Base-by-base conservation (phyloP, 192 early-diverging fungal species). In the Podila epigama region DNA sequence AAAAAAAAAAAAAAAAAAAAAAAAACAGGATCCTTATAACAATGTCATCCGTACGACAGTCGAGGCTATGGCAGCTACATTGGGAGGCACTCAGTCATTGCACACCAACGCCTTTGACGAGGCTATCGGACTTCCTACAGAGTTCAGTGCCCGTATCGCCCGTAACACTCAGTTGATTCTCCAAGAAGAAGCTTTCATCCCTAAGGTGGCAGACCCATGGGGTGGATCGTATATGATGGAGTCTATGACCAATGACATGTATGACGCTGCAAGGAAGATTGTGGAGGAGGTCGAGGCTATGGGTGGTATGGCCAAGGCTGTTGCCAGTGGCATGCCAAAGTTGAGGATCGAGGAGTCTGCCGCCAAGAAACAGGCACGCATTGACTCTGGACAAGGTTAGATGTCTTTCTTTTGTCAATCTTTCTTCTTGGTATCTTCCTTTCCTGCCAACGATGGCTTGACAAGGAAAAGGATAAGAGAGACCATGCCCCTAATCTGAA, bases 211-310 rank as follows among this genome's bases (percentile, higher is more conserved):
- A 28, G 94, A 96, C 63, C 94, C 94, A 2, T 96, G 94, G 94
- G 94, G 91, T 5, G 94, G 94, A 27, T 93, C 92, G 20, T 96
- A 94, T 78, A 92, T 96, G 91, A 96, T 96, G 94, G 94, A 96
- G 85, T 89, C 89, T 4, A 82, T 96, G 82, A 96, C 94, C 33
- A 88, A 92, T 58, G 87, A 92, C 37, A 83, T 96, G 60, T 94
- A 89, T 80, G 85, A 91, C 31, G 67, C 77, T 0, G 92, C 94
- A 2, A 78, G 81, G 41, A 81, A 79, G 41, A 88, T 93, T 58
- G 89, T 96, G 54, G 82, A 91, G 22, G 94, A 96, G 73, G 85
- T 92, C 11, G 94, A 96, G 83, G 73, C 63, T 16, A 88, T 95
- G 87, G 94, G 94, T 36, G 94, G 94, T 32, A 96, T 95, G 93